Conservation (phyloP, 768 basidiomycete genomes). For the Dacryopinax spathularia region DNA sequence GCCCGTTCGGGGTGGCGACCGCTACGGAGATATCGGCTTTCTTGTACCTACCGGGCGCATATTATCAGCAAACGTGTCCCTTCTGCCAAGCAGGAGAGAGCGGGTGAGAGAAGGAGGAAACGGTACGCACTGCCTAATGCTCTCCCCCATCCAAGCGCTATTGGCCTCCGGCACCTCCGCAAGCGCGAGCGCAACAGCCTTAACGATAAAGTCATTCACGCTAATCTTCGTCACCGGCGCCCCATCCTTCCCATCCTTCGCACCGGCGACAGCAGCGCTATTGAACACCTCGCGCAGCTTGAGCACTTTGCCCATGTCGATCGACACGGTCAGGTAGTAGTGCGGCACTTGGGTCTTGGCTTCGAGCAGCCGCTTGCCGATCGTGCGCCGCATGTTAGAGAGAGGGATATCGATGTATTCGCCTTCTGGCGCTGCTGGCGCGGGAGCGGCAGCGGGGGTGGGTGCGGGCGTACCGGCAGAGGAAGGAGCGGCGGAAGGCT, state of each 20-base stretch:
- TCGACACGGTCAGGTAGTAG: constrained; percentile 88
- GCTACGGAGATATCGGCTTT: constrained; percentile 96
- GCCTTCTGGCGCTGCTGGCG: constrained; percentile 23
- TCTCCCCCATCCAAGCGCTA: constrained; percentile 92
- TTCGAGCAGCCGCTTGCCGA: constrained; percentile 78
- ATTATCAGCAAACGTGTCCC: constrained; percentile 18
- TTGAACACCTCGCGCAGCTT: constrained; percentile 96
- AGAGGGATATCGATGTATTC: constrained; percentile 85
- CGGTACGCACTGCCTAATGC: constrained; percentile 71
- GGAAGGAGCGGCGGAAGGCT: constrained; percentile 36
- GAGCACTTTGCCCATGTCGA: constrained; percentile 90
- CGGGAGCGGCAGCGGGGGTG: constrained; percentile 35
- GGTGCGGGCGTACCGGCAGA: constrained; percentile 35
- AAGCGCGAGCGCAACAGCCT: constrained; percentile 81
- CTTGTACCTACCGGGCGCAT: constrained; percentile 48
- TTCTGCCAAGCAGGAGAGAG: no score
- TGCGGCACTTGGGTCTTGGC: constrained; percentile 93
- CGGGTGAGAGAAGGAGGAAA: background rate
- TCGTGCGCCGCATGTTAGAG: constrained; percentile 87
- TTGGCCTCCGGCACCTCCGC: constrained; percentile 95
- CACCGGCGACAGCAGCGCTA: constrained; percentile 46
- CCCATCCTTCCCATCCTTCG: constrained; percentile 43
- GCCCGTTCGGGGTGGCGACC: constrained; percentile 86
- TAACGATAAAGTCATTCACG: constrained; percentile 96
- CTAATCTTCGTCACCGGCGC: constrained; percentile 55